Conservation (phyloP, 2,329 filamentous ascomycete species). For the Alternaria infectoria region DNA sequence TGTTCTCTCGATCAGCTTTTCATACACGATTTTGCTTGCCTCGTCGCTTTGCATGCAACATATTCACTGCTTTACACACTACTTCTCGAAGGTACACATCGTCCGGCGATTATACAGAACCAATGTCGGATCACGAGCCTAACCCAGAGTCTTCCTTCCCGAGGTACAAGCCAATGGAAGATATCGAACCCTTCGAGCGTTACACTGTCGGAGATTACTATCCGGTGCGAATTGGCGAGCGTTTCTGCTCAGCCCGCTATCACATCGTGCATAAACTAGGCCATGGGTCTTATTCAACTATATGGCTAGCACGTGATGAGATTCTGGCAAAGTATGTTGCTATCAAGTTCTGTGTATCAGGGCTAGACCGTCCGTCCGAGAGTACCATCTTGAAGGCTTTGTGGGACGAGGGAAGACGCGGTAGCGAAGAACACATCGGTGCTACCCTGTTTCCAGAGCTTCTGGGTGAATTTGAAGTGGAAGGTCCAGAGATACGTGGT, state of each 20-base stretch:
- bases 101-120: neutral
- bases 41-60: neutral
- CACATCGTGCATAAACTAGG: neutral
- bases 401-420: neutral
- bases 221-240: neutral
- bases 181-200: slow-evolving; percentile 10
- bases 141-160: neutral
- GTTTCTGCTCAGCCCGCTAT: neutral
- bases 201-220: neutral
- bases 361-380: slow-evolving; percentile 5
- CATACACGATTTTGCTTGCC: too few relatives aligned
- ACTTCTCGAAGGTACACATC: neutral
- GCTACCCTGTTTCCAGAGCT: neutral
- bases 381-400: slow-evolving; percentile 8
- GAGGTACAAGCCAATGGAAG: slow-evolving; percentile 5
- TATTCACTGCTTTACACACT: neutral
- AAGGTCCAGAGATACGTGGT: slow-evolving; percentile 36
- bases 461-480: slow-evolving; percentile 41
- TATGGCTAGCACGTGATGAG: neutral
- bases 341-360: slow-evolving; percentile 11
- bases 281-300: neutral
- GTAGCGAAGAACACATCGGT: neutral
- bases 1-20: too few relatives aligned
- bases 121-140: neutral
- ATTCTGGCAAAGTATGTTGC: slow-evolving; percentile 1